Evolutionary conservation across 768 basidiomycete genomes (phyloP), one percentile per base, ranked within the genome.

Genomic region (Naganishia randhawae): DNA sequence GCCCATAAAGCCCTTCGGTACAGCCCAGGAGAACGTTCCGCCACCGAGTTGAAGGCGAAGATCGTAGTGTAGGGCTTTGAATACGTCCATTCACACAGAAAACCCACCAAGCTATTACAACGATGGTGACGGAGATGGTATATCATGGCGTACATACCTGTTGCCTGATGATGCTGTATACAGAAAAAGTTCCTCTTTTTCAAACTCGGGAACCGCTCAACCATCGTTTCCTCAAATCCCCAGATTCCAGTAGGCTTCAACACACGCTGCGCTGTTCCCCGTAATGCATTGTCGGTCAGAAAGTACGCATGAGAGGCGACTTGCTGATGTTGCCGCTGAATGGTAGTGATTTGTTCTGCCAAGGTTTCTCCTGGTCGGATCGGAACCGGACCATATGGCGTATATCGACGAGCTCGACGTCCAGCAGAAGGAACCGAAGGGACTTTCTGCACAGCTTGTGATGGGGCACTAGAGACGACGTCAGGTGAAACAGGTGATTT

Each of bases 21-120:
- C 52, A 19, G 68, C 68, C 68, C 68, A 69, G 8, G 62, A 69
- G 32, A 53, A 69, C 19, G 68, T 69, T 9, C 68, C 68, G 9
- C 63, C 68, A 17, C 53, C 19, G 2, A 69, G n/a, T 25, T 69
- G 68, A 19, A 69, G 51, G 7, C 68, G 32, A 9, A 69, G 68
- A 33, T 69, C 68, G 27, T 62, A 69, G 35, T 69, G 68, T 31
- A 53, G 62, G 0, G 68, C 68, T 69, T 62, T 22, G 65, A 2
- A 16, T 4, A 25, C n/a, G 9, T 48, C 1, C 45, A 48, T 48
- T 22, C n/a, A 48, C 25, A n/a, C n/a, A n/a, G n/a, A 22, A n/a
- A 54, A 54, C n/a, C 31, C 27, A 16, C 39, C 2, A 33, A 63
- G 41, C n/a, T 11, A 64, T 10, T 32, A 42, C 19, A 1, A 51